Evolutionary conservation across 176 grass and related monocot genomes (phyloP).

Genomic region (Aegilops speltoides): DNA sequence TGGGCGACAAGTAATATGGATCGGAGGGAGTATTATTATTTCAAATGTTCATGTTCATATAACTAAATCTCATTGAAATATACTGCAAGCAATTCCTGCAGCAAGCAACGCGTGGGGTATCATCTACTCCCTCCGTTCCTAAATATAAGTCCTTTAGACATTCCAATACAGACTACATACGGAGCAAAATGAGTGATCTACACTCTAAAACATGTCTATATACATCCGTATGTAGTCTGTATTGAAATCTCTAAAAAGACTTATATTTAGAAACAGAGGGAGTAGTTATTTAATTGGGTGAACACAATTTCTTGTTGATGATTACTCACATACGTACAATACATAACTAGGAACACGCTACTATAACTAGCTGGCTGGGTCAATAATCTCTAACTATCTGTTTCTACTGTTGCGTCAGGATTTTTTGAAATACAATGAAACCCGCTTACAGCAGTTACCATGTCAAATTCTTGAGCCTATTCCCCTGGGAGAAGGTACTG

Average conservation of each 20-base stretch:
- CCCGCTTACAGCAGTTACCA: constrained; percentile 63
- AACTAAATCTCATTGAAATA: background rate
- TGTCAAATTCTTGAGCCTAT: constrained; percentile 89
- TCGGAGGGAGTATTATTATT: background rate
- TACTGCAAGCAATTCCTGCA: background rate
- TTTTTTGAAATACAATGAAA: constrained; percentile 93
- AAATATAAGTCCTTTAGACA: no score
- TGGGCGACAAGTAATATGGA: no score
- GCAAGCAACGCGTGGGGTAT: background rate
- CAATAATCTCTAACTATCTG: background rate
- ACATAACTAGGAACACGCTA: background rate
- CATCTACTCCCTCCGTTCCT: background rate
- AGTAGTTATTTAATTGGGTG: background rate
- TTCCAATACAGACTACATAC: no score
- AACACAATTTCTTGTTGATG: background rate
- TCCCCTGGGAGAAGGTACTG: constrained; percentile 89
- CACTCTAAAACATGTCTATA: no score
- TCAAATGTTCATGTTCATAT: background rate
- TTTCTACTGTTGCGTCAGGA: constrained; percentile 46
- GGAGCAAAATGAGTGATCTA: no score
- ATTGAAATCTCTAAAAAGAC: no score
- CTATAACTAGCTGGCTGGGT: background rate
- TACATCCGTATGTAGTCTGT: no score
- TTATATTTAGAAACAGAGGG: no score
- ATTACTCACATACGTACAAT: background rate